Conservation (phyloP, 768 basidiomycete species). For the Hygrocybe punicea region DNA sequence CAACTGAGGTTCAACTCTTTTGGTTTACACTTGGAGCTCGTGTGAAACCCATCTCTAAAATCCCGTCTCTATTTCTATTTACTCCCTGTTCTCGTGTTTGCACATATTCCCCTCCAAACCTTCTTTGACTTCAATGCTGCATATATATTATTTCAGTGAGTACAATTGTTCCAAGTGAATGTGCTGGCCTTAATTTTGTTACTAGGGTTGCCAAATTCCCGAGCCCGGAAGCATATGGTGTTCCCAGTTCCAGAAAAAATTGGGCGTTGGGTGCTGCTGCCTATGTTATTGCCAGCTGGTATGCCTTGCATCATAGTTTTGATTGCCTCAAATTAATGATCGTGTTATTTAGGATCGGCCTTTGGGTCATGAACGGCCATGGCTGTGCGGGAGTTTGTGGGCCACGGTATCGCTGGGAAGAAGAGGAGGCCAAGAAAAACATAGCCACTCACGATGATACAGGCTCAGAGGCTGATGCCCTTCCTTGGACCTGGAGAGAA, state of each 20-base stretch:
- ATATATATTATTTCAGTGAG: slow-evolving; percentile 80
- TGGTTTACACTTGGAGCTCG: slow-evolving; percentile 63
- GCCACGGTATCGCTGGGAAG: too few relatives aligned
- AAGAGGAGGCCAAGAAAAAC: too few relatives aligned
- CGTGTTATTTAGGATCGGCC: too few relatives aligned
- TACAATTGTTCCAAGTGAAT: slow-evolving; percentile 21
- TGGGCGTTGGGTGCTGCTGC: slow-evolving; percentile 86
- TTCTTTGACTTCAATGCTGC: slow-evolving; percentile 89
- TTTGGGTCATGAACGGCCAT: too few relatives aligned
- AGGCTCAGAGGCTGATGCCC: too few relatives aligned
- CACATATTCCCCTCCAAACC: slow-evolving; percentile 70
- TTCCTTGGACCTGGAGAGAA: too few relatives aligned
- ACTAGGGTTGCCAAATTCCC: slow-evolving; percentile 72
- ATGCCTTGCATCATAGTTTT: too few relatives aligned
- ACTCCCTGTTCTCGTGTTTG: slow-evolving; percentile 65
- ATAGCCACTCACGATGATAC: too few relatives aligned
- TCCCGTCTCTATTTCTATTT: slow-evolving; percentile 64
- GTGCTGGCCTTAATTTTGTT: neutral
- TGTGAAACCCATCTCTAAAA: slow-evolving; percentile 55
- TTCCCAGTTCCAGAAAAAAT: slow-evolving; percentile 66
- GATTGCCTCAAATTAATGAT: too few relatives aligned
- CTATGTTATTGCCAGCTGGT: slow-evolving; percentile 80
- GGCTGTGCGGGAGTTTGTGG: too few relatives aligned
- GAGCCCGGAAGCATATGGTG: slow-evolving; percentile 63
- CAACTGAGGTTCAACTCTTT: slow-evolving; percentile 66